A percentile compares a stretch with the other conserved stretches of the same genome.
Conservation (phyloP, 306 rosid genomes). For the Malus sieversii region DNA sequence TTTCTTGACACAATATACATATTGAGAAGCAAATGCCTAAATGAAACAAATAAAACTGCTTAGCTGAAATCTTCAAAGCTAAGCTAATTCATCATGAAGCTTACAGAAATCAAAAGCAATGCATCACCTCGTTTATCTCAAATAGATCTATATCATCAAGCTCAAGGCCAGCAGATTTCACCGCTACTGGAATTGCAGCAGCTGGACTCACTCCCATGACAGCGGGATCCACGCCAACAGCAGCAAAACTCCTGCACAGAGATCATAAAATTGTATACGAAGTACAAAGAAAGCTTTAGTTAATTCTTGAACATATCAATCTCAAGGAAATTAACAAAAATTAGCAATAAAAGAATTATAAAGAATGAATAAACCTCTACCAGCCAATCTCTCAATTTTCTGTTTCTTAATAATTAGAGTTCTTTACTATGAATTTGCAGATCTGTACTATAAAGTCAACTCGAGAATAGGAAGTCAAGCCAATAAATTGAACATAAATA, state of each 20-base stretch:
- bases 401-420: background rate
- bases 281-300: background rate
- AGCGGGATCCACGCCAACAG: slow-evolving; percentile 95
- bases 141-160: slow-evolving; percentile 56
- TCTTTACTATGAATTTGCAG: background rate
- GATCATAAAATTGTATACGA: slow-evolving; percentile 6
- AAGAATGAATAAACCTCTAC: background rate
- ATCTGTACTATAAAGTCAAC: background rate
- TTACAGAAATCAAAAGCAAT: background rate
- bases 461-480: slow-evolving; percentile 56
- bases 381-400: background rate
- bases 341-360: background rate
- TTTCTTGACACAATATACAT: slow-evolving; percentile 70
- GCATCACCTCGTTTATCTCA: background rate
- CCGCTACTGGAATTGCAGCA: slow-evolving; percentile 80
- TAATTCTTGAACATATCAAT: background rate
- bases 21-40: slow-evolving; percentile 93
- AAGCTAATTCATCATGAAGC: background rate
- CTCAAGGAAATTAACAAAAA: background rate
- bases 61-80: background rate
- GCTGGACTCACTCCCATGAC: slow-evolving; percentile 96
- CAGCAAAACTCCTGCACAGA: slow-evolving; percentile 70
- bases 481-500: background rate
- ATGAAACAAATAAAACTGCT: slow-evolving; percentile 11
- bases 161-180: slow-evolving; percentile 81